Base-by-base conservation (phyloP, 192 early-diverging fungal genomes). In the Coemansia sp. region DNA sequence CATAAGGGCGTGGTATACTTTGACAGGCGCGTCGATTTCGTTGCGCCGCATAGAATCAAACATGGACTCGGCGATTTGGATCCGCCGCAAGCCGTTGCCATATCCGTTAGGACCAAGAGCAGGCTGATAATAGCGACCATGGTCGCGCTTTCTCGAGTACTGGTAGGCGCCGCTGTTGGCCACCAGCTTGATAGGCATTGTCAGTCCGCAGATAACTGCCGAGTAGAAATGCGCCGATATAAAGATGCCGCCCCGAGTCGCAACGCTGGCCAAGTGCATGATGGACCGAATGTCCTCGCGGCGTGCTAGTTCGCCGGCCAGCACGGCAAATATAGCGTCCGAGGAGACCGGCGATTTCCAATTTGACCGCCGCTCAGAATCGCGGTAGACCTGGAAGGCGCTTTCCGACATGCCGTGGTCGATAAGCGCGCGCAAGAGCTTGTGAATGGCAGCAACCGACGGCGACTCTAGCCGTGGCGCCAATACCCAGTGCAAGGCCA, bases 151-250 rank as follows among this genome's bases (percentile, higher is more conserved):
- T 34, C 27, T n/a, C 55, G 55, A 58, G 31, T 58, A 32, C 55
- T 14, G 55, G 55, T n/a, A 32, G 17, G 61, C 37, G 19, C 37
- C 42, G 19, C 41, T 17, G 21, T 23, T 45, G 37, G 19, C 63
- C 12, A 44, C 7, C 34, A 27, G 19, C 21, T 62, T 62, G 27
- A 58, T 32, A 7, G 55, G 29, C 55, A 58, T 5, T 31, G 50
- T 42, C 19, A 80, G 69, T 6, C 73, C 73, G 48, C 68, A 55
- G n/a, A 80, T 65, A 31, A 80, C 61, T 0, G 77, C 69, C 10
- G 77, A 57, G 58, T 80, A 80, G 46, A 75, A 75, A 17, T 41
- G 57, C n/a, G 59, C 15, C 3, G 62, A 48, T 17, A 61, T 41
- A 5, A 6, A 12, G 5, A 74, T 17, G 3, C 61, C 66, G 5